Conservation (phyloP, 768 basidiomycete genomes). For the Suillus placidus region DNA sequence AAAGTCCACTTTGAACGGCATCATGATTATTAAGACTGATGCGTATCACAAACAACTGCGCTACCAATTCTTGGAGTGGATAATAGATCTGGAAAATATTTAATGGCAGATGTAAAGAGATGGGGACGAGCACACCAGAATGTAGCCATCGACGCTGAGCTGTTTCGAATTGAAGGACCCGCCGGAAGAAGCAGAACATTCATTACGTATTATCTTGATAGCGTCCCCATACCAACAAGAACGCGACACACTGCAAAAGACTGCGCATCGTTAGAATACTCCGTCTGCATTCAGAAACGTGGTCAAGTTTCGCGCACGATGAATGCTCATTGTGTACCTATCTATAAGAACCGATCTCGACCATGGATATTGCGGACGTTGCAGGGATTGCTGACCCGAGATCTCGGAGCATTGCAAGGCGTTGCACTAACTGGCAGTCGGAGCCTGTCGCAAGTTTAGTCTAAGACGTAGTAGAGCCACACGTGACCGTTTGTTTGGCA, state of each 20-base stretch:
- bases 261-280: background rate
- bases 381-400: background rate
- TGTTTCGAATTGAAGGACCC: background rate
- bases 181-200: background rate
- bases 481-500: conserved; percentile 31
- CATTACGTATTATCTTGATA: background rate
- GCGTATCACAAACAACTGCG: too few relatives aligned
- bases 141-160: too few relatives aligned
- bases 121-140: too few relatives aligned
- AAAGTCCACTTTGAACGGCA: background rate
- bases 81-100: too few relatives aligned
- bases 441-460: too few relatives aligned
- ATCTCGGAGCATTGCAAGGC: too few relatives aligned
- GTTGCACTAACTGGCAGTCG: too few relatives aligned
- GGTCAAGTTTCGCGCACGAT: too few relatives aligned
- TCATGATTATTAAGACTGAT: background rate
- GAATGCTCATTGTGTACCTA: background rate
- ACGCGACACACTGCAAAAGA: background rate
- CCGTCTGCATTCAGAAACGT: too few relatives aligned
- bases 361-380: background rate
- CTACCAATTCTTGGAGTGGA: too few relatives aligned
- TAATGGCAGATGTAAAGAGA: too few relatives aligned
- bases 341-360: background rate
- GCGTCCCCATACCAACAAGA: background rate
- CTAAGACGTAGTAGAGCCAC: background rate